Evolutionary conservation across 2,329 filamentous ascomycete species (phyloP), one percentile per base, ranked within the genome.

Genomic region (Diaporthe sp.): DNA sequence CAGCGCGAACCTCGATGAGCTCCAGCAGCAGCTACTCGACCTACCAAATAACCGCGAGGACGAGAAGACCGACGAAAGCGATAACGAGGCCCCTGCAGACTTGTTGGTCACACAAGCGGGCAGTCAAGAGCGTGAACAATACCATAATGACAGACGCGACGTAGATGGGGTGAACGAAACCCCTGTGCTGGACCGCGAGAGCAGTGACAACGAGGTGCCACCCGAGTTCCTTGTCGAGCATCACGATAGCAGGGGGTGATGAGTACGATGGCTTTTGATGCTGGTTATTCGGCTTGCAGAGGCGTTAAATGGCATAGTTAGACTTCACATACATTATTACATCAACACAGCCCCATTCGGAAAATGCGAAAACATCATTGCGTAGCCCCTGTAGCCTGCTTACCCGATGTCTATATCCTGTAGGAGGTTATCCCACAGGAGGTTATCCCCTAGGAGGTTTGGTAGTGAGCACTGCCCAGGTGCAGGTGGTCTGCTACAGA

Each of bases 211-310:
- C 65, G 87, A 88, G 69, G 84, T 90, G 10, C 88, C 88, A 1
- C 81, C 82, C 0, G 88, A 90, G 73, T 89, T 91, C 76, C 76
- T 90, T 9, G 85, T 85, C 15, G 86, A 89, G 77, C 85, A 88
- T 53, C 74, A 74, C 13, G 66, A 72, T 35, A 73, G 77, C 9
- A 77, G 77, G 13, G 73, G 76, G n/a, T 63, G 15, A 65, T 35
- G 56, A 13, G 17, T 32, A 22, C 30, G 6, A 56, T 27, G 53
- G 13, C 10, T 15, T 27, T 25, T 2, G n/a, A 44, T 37, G 10
- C 37, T 59, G 4, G 53, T 25, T 35, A 19, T 58, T 50, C 12
- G 19, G 53, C 39, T 25, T 15, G 56, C 22, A 32, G 25, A 37
- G 53, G 68, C 68, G 39, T 70, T 59, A 4, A 13, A 32, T 39